Base-by-base conservation (phyloP, 352 stramenopile genomes). In the Phytophthora aleatoria region DNA sequence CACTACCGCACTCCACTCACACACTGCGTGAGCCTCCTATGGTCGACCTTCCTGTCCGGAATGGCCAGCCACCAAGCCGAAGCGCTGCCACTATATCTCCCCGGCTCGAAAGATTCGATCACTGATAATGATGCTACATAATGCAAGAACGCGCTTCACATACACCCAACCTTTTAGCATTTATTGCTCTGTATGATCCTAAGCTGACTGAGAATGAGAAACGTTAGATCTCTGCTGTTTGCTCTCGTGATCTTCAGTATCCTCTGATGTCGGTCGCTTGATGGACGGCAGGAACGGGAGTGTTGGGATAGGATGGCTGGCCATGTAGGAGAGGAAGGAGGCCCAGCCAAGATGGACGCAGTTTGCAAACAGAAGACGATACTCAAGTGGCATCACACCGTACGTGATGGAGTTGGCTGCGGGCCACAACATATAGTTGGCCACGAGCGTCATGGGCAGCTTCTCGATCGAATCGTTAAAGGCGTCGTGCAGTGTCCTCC, bases 341-440 rank as follows among this genome's bases (percentile, higher is more conserved):
- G 71, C 47, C 74, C 74, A 83, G 3, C 73, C 69, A 20, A 83
- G 57, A 35, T 66, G 80, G 15, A 77, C 69, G 60, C 64, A 76
- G 57, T 79, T 83, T 41, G 71, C 69, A 52, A 77, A 77, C 20
- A 83, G 47, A 9, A 79, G 70, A 35, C 74, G 74, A 48, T 79
- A 77, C 50, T 64, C 71, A 30, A 83, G 62, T 12, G 74, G 71
- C 52, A 79, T 69, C 27, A 64, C 70, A 35, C 65, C 43, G 56
- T 78, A 79, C 26, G 68, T 83, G 38, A 78, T 50, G 16, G 78
- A 50, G 41, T 83, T 78, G 13, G 74, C 64, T 2, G 69, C 43
- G 12, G 70, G 64, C 74, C 74, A 83, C 31, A 81, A 63, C 58
- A 57, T 70, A 57, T 83, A 80, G 58, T 80, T 80, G 10, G 62